Conservation (phyloP, 306 rosid genomes). For the Luffa acutangula region DNA sequence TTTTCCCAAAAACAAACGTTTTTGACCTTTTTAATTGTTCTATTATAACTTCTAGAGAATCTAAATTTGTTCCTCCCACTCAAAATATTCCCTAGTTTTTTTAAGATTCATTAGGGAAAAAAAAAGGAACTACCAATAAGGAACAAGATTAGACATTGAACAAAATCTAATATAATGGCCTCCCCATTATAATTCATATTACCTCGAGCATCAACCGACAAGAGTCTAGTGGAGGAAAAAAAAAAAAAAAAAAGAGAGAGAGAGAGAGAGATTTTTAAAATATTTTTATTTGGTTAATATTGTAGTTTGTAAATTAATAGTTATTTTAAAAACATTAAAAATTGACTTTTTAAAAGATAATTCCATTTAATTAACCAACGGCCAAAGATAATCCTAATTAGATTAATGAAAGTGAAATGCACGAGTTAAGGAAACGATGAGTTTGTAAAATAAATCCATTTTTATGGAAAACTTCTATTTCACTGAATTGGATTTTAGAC, state of each 20-base stretch:
- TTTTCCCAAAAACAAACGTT: too few species aligned
- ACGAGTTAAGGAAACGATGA: too few species aligned
- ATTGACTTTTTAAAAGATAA: too few species aligned
- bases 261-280: too few species aligned
- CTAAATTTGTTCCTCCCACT: background rate
- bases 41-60: background rate
- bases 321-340: background rate
- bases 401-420: background rate
- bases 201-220: background rate
- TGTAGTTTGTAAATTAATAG: background rate
- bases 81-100: background rate
- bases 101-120: background rate
- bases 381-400: background rate
- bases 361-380: background rate
- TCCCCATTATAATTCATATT: background rate
- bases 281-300: background rate
- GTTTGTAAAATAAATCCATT: too few species aligned
- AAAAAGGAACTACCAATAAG: background rate
- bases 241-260: too few species aligned
- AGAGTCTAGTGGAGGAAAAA: background rate
- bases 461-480: too few species aligned
- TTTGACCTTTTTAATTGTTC: background rate
- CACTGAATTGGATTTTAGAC: too few species aligned
- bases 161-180: background rate
- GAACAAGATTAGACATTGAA: background rate